These are phyloP conservation scores for Solanum sejunctum DNA, from an alignment of 257 asterid species.

Conservation along the genomic window DNA sequence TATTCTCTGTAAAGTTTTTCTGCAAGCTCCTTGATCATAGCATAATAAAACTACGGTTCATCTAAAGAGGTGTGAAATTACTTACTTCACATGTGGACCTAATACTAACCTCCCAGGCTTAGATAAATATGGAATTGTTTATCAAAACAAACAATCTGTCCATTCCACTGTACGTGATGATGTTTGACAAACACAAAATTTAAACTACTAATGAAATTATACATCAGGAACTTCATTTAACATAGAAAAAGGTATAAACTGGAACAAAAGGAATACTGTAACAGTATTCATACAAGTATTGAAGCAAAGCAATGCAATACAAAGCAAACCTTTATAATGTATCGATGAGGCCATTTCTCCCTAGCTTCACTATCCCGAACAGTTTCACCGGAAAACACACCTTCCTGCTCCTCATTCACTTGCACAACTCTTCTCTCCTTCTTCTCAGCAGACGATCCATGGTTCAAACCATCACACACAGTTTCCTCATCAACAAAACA, in stretches of 20 bases:
- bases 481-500: not conserved
- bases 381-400: conserved; percentile 22
- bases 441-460: not conserved
- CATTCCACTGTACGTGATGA: too few species aligned
- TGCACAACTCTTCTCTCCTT: not conserved
- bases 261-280: too few species aligned
- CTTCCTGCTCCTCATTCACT: not conserved
- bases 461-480: not conserved
- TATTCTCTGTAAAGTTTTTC: not conserved
- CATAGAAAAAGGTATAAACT: too few species aligned
- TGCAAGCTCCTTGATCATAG: not conserved
- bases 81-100: too few species aligned
- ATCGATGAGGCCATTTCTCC: conserved; percentile 48
- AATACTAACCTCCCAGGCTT: too few species aligned
- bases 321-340: conserved; percentile 5
- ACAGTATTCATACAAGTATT: too few species aligned
- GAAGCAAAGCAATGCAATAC: not conserved
- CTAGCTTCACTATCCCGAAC: conserved; percentile 26
- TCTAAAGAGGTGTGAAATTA: too few species aligned
- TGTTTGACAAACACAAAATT: too few species aligned
- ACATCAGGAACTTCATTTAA: too few species aligned
- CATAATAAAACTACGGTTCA: not conserved
- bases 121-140: too few species aligned
- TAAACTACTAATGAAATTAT: too few species aligned
- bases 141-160: too few species aligned